Evolutionary conservation across 352 stramenopile genomes (phyloP).

Genomic region (Sclerospora graminicola): DNA sequence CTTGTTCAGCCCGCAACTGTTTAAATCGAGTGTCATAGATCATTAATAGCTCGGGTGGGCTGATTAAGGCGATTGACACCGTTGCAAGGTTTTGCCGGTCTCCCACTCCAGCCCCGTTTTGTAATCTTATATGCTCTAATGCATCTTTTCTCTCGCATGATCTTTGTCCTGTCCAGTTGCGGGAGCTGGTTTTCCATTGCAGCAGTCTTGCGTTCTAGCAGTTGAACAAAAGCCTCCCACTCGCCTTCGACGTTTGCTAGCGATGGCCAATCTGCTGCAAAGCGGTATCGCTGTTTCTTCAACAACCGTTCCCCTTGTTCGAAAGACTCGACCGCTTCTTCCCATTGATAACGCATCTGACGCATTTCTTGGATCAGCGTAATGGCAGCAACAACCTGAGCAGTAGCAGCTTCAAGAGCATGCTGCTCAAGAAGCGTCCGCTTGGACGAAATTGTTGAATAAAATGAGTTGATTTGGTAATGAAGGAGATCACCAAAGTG

Average conservation of each 20-base stretch:
- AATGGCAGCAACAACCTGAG: conserved; percentile 91
- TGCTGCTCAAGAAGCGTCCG: conserved; percentile 89
- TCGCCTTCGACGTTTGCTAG: conserved; percentile 93
- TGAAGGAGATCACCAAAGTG: conserved; percentile 93
- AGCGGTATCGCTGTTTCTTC: conserved; percentile 93
- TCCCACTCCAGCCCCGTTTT: conserved; percentile 77
- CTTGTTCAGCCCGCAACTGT: conserved; percentile 83
- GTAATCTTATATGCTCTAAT: conserved; percentile 77
- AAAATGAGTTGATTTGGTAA: conserved; percentile 88
- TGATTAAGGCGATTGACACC: conserved; percentile 50
- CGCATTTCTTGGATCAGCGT: conserved; percentile 87
- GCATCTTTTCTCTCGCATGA: conserved; percentile 93
- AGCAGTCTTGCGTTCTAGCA: conserved; percentile 81
- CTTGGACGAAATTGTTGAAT: conserved; percentile 76
- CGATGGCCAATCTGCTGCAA: conserved; percentile 94
- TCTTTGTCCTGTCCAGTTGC: conserved; percentile 94
- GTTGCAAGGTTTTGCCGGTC: conserved; percentile 66
- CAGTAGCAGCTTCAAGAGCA: conserved; percentile 91
- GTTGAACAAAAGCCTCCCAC: conserved; percentile 90
- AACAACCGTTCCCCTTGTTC: conserved; percentile 92
- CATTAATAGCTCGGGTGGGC: conserved; percentile 74
- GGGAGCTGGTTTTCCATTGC: conserved; percentile 96
- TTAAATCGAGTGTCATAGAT: conserved; percentile 82
- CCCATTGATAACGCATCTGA: conserved; percentile 55
- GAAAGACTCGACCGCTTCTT: conserved; percentile 83